Evolutionary conservation across 345 rosid species (phyloP).

Genomic region (Eucalyptus dawsonii): DNA sequence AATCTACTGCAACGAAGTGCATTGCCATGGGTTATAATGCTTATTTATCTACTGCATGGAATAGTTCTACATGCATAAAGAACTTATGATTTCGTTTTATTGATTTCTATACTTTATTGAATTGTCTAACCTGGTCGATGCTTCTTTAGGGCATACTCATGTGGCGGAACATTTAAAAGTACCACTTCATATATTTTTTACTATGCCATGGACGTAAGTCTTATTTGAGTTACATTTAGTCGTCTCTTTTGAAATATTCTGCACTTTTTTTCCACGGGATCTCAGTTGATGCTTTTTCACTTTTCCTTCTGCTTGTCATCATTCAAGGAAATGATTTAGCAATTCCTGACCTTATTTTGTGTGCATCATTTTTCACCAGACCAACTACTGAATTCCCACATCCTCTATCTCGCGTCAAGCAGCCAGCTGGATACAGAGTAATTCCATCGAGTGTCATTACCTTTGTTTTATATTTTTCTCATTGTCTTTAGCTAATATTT

Average conservation of each 20-base stretch:
- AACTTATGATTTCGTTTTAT: not conserved
- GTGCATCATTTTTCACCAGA: constrained; percentile 27
- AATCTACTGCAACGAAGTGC: not conserved
- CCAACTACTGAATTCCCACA: constrained; percentile 98
- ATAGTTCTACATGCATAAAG: not conserved
- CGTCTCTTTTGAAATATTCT: constrained; percentile 6
- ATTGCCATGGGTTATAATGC: not conserved
- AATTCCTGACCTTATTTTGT: not conserved
- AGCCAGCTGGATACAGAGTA: constrained; percentile 95
- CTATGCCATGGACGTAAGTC: constrained; percentile 99
- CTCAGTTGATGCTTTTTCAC: not conserved
- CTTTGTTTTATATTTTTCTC: not conserved
- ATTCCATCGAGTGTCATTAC: not conserved
- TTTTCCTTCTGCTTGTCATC: constrained; percentile 2
- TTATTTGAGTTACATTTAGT: constrained; percentile 21
- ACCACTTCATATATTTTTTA: constrained; percentile 95
- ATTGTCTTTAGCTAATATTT: not conserved
- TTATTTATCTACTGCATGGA: not conserved
- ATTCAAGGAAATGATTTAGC: constrained; percentile 1
- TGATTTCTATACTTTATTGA: not conserved
- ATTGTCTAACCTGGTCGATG: not conserved
- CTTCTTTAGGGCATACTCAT: constrained; percentile 75
- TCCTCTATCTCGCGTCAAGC: constrained; percentile 98
- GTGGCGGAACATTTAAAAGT: constrained; percentile 91
- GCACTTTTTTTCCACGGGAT: not conserved